Base-by-base conservation (phyloP, 2,329 filamentous ascomycete genomes). In the Lachnellula occidentalis region DNA sequence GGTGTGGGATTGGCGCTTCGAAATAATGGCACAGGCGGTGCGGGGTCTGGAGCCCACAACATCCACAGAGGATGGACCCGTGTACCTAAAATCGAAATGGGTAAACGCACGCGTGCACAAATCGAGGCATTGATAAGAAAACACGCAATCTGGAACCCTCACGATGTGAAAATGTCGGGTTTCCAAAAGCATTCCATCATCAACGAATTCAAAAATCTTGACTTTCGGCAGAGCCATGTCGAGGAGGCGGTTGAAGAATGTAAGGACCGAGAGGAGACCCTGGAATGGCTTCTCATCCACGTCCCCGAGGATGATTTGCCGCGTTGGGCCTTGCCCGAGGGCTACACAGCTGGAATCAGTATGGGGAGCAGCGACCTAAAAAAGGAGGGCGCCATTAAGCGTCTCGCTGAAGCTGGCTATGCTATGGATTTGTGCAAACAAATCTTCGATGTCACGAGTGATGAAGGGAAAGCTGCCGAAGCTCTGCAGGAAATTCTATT, bases 271-370 rank as follows among this genome's bases (percentile, higher is more conserved):
- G 92, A 96, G 69, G 94, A 99, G 72, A 86, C 90, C 15, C 78
- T 99, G 2, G 92, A 97, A 70, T 99, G 94, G 94, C 79, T 99
- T 15, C 79, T 99, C 48, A 92, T 97, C 50, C 92, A 99, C 71
- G 91, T 99, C 2, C 94, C 94, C 1, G 94, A 99, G 68, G 94
- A 99, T 68, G 94, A 97, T 66, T 75, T 97, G n/a, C 94, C 94
- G 1, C 77, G 81, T 6, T 97, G 92, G 91, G 90, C 90, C 63
- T 75, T 99, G 42, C 94, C 94, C 0, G 92, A 95, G 71, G 88
- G 86, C 58, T 99, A 99, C 69, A 85, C 88, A 11, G 92, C 92
- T 27, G 94, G 94, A 21, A 86, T 97, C 24, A 90, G 86, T 45
- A 85, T 99, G 60, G 92, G 86, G 1, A 88, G 88, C 49, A 87